A percentile compares a stretch with the other conserved stretches of the same genome.
phyloP scores from a whole-genome alignment of 2,329 filamentous ascomycete species.

The Alternaria dauci region DNA sequence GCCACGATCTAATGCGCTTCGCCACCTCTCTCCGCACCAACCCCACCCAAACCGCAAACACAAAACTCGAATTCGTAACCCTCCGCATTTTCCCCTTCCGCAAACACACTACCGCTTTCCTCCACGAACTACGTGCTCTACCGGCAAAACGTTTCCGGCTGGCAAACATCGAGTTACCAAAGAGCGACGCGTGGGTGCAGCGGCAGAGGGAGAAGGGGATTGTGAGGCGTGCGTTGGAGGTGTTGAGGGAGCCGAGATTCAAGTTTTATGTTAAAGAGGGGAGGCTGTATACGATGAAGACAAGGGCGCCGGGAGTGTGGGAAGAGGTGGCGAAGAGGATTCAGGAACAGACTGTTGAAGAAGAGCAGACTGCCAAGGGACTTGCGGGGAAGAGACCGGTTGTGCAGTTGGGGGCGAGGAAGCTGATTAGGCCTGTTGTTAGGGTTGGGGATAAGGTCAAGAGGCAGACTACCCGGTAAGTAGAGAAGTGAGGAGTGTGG shows the following conservation, averaged over 20 bases:
- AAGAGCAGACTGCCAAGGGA: neutral
- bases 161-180: slow-evolving; percentile 46
- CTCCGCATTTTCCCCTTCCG: slow-evolving; percentile 46
- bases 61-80: slow-evolving; percentile 47
- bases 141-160: slow-evolving; percentile 36
- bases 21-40: slow-evolving; percentile 25
- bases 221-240: slow-evolving; percentile 27
- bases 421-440: slow-evolving; percentile 2
- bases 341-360: slow-evolving; percentile 32
- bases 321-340: slow-evolving; percentile 44
- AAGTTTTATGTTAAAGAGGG: slow-evolving; percentile 51
- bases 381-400: slow-evolving; percentile 6
- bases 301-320: slow-evolving; percentile 48
- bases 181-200: slow-evolving; percentile 29
- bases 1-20: slow-evolving; percentile 38
- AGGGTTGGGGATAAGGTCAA: slow-evolving; percentile 25
- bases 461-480: slow-evolving; percentile 35
- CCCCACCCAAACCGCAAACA: slow-evolving; percentile 28
- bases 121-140: slow-evolving; percentile 46
- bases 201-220: slow-evolving; percentile 31
- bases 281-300: slow-evolving; percentile 39
- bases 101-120: slow-evolving; percentile 38
- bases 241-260: slow-evolving; percentile 41
- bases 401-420: slow-evolving; percentile 1
- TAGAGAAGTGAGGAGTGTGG: neutral